A percentile compares a stretch with the other conserved stretches of the same genome.
Evolutionary conservation across 768 basidiomycete genomes (phyloP).

Genomic region (Mycena haematopus): DNA sequence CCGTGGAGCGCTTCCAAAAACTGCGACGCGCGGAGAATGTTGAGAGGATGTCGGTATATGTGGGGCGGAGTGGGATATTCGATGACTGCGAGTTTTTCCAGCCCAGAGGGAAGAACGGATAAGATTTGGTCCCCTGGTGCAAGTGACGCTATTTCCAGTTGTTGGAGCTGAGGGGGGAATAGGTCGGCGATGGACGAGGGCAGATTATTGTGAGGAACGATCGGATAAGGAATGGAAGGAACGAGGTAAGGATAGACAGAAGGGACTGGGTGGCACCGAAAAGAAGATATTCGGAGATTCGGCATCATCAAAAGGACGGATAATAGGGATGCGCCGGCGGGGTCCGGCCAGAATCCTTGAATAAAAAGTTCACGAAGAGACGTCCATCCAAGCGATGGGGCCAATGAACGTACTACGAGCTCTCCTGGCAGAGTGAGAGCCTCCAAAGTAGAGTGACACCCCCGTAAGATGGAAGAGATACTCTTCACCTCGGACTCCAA

Average conservation of each 20-base stretch:
- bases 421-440: constrained; percentile 1
- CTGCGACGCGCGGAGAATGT: neutral
- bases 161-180: neutral
- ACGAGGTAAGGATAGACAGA: no score
- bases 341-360: constrained; percentile 5
- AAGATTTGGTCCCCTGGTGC: neutral
- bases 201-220: neutral
- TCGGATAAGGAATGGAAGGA: no score
- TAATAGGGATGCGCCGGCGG: neutral
- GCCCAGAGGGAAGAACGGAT: neutral
- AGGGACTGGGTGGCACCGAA: neutral
- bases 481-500: neutral
- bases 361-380: constrained; percentile 10
- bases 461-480: neutral
- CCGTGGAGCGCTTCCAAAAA: neutral
- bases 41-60: neutral
- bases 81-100: neutral
- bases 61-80: neutral
- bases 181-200: no score
- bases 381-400: neutral
- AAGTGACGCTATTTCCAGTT: neutral
- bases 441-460: neutral
- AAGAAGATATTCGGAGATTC: neutral
- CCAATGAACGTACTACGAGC: neutral
- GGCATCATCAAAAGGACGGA: neutral